These are phyloP conservation scores for Amborella trichopoda DNA, from an alignment of 164 flowering plant species.

Conservation along the genomic window DNA sequence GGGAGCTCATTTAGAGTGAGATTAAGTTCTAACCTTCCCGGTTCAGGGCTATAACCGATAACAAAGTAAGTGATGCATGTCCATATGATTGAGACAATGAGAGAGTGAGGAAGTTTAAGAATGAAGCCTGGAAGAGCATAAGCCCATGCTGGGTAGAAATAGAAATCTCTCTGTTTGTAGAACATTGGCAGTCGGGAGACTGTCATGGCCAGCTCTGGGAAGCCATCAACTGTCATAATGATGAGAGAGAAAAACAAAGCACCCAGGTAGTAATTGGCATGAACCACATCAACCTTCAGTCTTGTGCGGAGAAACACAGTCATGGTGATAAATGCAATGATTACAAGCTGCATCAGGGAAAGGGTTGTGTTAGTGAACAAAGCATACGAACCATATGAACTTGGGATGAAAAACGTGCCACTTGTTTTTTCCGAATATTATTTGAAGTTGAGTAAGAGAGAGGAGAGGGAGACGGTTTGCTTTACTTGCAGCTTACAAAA, in stretches of 20 bases:
- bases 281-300: slow-evolving; percentile 3
- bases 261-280: slow-evolving; percentile 6
- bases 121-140: slow-evolving; percentile 4
- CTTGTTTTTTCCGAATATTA: too few relatives aligned
- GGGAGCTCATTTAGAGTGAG: neutral
- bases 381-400: neutral
- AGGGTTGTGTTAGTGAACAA: neutral
- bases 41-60: slow-evolving; percentile 9
- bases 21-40: neutral
- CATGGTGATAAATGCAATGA: slow-evolving; percentile 4
- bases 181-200: slow-evolving; percentile 6
- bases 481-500: neutral
- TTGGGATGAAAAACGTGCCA: too few relatives aligned
- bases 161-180: slow-evolving; percentile 8
- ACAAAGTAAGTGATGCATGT: slow-evolving; percentile 5
- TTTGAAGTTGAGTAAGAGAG: too few relatives aligned
- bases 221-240: slow-evolving; percentile 3
- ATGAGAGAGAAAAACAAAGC: slow-evolving; percentile 5
- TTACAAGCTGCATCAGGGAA: neutral
- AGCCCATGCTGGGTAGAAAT: slow-evolving; percentile 9
- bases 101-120: slow-evolving; percentile 6
- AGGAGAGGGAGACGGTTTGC: neutral
- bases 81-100: slow-evolving; percentile 1
- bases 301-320: slow-evolving; percentile 4
- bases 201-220: slow-evolving; percentile 7